Evolutionary conservation across 2,329 filamentous ascomycete genomes (phyloP), one percentile per base, ranked within the genome.

Genomic region (Fusarium temperatum): DNA sequence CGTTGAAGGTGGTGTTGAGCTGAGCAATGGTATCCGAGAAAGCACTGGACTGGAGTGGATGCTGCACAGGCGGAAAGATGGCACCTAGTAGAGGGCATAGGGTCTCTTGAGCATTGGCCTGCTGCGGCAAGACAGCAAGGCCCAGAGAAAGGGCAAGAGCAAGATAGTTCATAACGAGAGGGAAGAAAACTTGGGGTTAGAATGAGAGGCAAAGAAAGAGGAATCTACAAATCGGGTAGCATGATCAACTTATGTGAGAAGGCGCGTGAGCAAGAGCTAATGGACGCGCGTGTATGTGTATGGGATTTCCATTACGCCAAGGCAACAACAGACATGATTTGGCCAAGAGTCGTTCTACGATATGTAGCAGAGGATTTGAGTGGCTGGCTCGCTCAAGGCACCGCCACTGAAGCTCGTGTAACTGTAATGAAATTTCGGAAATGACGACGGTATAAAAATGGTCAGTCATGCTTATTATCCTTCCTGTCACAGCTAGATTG

Each of bases 81-180:
- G 63, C 14, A 18, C 63, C 48, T 5, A 66, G 20, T 18, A 65
- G 48, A 48, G 63, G 60, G 13, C 63, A 66, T n/a, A 38, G 38
- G 3, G 15, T 8, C n/a, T 41, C 26, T 38, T 53, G 32, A 7
- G 63, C 9, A 24, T 48, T 8, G 20, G 17, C n/a, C 28, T 55
- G 39, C 13, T 35, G 48, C 15, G 26, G 56, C 3, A 50, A 14
- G 24, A 12, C 9, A n/a, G 35, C 41, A 7, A 64, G 30, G 9
- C 36, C 14, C 8, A 64, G 14, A 12, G 44, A 18, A 6, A 62
- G 44, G 8, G 18, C 13, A 14, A 44, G 12, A 26, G 5, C 9
- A 62, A 44, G 4, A 13, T 22, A 32, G 4, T 35, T 18, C 48
- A 51, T 32, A 4, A 32, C 18, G 17, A 3, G 15, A 24, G 1